phyloP scores from a whole-genome alignment of 1,284 basidiomycete species.

The Inonotus obliquus region DNA sequence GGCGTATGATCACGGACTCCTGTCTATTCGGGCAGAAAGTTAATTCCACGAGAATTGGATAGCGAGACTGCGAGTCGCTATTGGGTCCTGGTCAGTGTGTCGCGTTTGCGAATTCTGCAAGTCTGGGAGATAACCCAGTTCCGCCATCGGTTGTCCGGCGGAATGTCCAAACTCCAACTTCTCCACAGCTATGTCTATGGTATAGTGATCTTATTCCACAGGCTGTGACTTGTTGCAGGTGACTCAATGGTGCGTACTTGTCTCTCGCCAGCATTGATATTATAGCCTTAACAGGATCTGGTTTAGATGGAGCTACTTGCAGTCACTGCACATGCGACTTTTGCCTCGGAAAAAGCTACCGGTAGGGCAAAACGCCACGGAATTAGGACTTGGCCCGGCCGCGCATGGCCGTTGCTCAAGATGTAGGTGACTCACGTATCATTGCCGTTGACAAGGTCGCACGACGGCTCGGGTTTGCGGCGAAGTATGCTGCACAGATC shows the following conservation, averaged over 20 bases:
- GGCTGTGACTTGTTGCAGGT: no score
- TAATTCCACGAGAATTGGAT: slow-evolving; percentile 72
- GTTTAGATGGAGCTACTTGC: slow-evolving; percentile 88
- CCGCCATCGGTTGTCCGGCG: background rate
- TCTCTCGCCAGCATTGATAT: background rate
- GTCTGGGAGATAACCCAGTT: slow-evolving; percentile 55
- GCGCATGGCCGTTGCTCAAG: slow-evolving; percentile 89
- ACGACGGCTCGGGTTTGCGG: slow-evolving; percentile 83
- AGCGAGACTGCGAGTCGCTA: slow-evolving; percentile 83
- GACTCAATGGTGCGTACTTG: slow-evolving; percentile 50
- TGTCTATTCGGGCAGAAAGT: slow-evolving; percentile 63
- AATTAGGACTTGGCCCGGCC: slow-evolving; percentile 91
- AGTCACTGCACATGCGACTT: slow-evolving; percentile 87
- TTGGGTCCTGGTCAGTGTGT: slow-evolving; percentile 80
- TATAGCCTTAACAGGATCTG: background rate
- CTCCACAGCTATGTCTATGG: slow-evolving; percentile 8
- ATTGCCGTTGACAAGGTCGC: slow-evolving; percentile 85
- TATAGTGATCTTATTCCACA: slow-evolving; percentile 36
- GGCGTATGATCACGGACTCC: background rate
- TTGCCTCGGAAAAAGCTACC: slow-evolving; percentile 72
- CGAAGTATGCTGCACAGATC: slow-evolving; percentile 81
- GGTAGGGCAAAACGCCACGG: slow-evolving; percentile 65
- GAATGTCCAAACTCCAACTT: background rate
- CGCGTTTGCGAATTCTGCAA: slow-evolving; percentile 72
- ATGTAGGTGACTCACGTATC: slow-evolving; percentile 76